Conservation (phyloP, 169 alveolate species). For the Besnoitia besnoiti region DNA sequence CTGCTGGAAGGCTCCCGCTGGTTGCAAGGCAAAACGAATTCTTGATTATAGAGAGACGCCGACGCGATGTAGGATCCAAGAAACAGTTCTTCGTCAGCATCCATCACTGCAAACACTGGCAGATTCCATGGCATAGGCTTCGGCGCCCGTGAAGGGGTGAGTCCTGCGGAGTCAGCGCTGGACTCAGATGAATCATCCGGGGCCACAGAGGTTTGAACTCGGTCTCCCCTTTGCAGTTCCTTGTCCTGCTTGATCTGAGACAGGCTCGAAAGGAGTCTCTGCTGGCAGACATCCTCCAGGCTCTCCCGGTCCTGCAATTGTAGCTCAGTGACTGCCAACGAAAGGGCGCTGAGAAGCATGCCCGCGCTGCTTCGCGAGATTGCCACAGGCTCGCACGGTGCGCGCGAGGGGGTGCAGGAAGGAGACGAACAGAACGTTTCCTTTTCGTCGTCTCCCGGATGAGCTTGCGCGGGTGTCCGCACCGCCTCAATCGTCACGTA, state of each 20-base stretch:
- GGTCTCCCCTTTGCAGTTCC: not conserved
- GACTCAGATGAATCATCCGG: not conserved
- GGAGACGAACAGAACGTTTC: not conserved
- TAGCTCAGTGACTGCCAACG: not conserved
- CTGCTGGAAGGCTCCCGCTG: not conserved
- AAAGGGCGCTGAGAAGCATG: not conserved
- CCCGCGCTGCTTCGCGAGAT: not conserved
- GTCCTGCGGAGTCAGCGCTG: not conserved
- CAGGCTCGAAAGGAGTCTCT: not conserved
- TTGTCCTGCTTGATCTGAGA: not conserved
- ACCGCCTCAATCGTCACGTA: constrained; percentile 7
- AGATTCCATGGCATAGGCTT: not conserved
- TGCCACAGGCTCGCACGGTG: not conserved
- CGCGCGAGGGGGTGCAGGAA: not conserved
- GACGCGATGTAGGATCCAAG: not conserved
- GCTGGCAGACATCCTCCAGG: not conserved
- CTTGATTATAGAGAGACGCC: not conserved
- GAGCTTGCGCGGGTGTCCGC: not conserved
- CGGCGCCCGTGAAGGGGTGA: not conserved
- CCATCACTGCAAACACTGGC: constrained; percentile 7
- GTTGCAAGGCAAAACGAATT: not conserved
- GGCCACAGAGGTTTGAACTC: too few relatives aligned
- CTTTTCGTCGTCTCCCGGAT: not conserved
- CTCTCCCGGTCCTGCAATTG: not conserved
- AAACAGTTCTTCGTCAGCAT: constrained; percentile 4